These are phyloP conservation scores for Wickerhamomyces sp. DNA, from an alignment of 1,139 yeast genomes.

Conservation along the genomic window DNA sequence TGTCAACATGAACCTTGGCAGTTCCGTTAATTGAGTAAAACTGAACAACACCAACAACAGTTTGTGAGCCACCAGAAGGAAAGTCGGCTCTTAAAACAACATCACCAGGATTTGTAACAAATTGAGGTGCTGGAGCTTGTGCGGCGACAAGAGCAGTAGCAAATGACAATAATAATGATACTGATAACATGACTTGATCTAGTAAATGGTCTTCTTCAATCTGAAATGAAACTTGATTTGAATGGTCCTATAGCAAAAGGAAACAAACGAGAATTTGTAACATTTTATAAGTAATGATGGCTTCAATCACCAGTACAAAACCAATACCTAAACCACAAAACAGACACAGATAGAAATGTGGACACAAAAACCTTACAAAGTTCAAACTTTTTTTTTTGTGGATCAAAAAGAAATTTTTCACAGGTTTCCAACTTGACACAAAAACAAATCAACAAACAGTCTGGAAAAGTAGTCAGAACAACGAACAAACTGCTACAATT, in stretches of 20 bases:
- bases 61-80: slow-evolving; percentile 39
- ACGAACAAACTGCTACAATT: too few species aligned
- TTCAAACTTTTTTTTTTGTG: too few species aligned
- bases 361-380: too few species aligned
- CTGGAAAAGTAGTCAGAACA: too few species aligned
- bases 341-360: too few species aligned
- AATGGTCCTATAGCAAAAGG: background rate
- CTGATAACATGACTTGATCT: background rate
- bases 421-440: too few species aligned
- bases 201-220: background rate
- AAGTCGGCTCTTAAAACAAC: slow-evolving; percentile 55
- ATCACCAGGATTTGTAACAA: slow-evolving; percentile 41
- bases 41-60: slow-evolving; percentile 44
- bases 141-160: slow-evolving; percentile 10
- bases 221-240: background rate
- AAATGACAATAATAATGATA: slow-evolving; percentile 5
- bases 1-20: slow-evolving; percentile 55
- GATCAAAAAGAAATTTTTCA: too few species aligned
- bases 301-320: too few species aligned
- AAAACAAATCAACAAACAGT: too few species aligned
- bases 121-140: slow-evolving; percentile 27
- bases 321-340: too few species aligned
- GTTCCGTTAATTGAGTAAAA: slow-evolving; percentile 41
- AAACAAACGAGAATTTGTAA: too few species aligned
- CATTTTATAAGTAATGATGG: too few species aligned